phyloP scores from a whole-genome alignment of 805 yeast species.

The Candida taoyuanica region DNA sequence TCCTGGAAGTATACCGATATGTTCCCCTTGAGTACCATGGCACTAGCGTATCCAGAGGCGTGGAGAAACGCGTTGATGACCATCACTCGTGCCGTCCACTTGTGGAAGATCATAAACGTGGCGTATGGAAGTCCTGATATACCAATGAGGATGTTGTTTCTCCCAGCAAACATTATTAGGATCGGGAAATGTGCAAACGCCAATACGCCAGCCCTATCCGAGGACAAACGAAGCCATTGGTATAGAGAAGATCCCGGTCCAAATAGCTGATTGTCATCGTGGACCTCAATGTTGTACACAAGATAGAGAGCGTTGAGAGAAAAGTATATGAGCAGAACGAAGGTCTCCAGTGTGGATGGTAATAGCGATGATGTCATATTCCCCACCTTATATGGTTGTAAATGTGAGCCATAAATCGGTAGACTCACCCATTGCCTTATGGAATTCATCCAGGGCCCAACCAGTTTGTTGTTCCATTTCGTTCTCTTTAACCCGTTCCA shows the following conservation, averaged over 20 bases:
- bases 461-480: slow-evolving; percentile 15
- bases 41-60: slow-evolving; percentile 20
- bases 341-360: slow-evolving; percentile 23
- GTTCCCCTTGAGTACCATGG: slow-evolving; percentile 3
- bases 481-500: slow-evolving; percentile 17
- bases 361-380: slow-evolving; percentile 17
- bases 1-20: not conserved
- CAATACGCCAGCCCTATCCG: slow-evolving; percentile 24
- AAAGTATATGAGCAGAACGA: slow-evolving; percentile 32
- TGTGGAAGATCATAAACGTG: slow-evolving; percentile 63
- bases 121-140: slow-evolving; percentile 61
- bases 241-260: slow-evolving; percentile 13
- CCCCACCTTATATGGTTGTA: slow-evolving; percentile 15
- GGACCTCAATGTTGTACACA: slow-evolving; percentile 9
- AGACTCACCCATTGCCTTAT: slow-evolving; percentile 18
- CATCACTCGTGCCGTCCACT: slow-evolving; percentile 51
- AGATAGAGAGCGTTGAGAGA: slow-evolving; percentile 14
- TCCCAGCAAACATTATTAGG: slow-evolving; percentile 58
- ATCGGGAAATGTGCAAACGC: slow-evolving; percentile 45
- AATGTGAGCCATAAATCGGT: slow-evolving; percentile 20
- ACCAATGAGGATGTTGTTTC: slow-evolving; percentile 62
- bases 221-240: slow-evolving; percentile 9
- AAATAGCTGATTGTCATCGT: slow-evolving; percentile 18
- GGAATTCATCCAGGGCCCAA: slow-evolving; percentile 12
- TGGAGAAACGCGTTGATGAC: slow-evolving; percentile 45